A percentile compares a stretch with the other conserved stretches of the same genome.
Conservation (phyloP, 495 filamentous ascomycete genomes). For the Sporormia fimetaria region DNA sequence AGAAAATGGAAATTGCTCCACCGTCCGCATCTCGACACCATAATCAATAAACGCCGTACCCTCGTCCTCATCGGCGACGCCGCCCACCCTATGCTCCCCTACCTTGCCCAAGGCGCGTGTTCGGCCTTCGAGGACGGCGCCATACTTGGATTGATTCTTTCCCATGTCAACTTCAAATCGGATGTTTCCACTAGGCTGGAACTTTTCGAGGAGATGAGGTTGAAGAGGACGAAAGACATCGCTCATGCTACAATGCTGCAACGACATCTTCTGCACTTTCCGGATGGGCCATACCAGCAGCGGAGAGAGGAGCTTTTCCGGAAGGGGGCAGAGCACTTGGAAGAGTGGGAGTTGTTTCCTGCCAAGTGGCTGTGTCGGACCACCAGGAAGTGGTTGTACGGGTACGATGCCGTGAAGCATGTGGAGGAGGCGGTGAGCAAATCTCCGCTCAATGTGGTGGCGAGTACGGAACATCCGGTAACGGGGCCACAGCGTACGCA, state of each 20-base stretch:
- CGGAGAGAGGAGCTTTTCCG: slow-evolving; percentile 17
- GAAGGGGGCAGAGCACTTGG: slow-evolving; percentile 3
- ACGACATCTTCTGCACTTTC: slow-evolving; percentile 16
- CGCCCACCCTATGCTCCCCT: slow-evolving; percentile 58
- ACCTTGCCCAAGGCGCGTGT: slow-evolving; percentile 46
- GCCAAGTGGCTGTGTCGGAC: slow-evolving; percentile 18
- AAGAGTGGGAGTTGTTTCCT: slow-evolving; percentile 9
- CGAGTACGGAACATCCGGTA: too few relatives aligned
- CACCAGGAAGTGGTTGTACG: slow-evolving; percentile 16
- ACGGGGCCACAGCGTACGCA: too few relatives aligned
- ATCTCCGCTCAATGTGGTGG: too few relatives aligned
- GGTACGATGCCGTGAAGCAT: slow-evolving; percentile 22
- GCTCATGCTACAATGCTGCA: slow-evolving; percentile 18
- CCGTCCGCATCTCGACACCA: slow-evolving; percentile 42
- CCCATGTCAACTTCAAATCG: slow-evolving; percentile 11
- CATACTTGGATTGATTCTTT: slow-evolving; percentile 39
- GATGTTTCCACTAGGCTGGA: slow-evolving; percentile 1
- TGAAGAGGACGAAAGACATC: slow-evolving; percentile 16
- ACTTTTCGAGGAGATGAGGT: slow-evolving; percentile 18
- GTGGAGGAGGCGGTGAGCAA: slow-evolving; percentile 3
- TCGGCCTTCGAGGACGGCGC: slow-evolving; percentile 44
- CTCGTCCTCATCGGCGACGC: slow-evolving; percentile 58
- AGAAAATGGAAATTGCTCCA: slow-evolving; percentile 62
- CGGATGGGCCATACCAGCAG: slow-evolving; percentile 19
- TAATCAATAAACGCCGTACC: slow-evolving; percentile 43